These are phyloP conservation scores for Tetracladium maxilliforme DNA, from an alignment of 2,329 filamentous ascomycete species.

Conservation along the genomic window DNA sequence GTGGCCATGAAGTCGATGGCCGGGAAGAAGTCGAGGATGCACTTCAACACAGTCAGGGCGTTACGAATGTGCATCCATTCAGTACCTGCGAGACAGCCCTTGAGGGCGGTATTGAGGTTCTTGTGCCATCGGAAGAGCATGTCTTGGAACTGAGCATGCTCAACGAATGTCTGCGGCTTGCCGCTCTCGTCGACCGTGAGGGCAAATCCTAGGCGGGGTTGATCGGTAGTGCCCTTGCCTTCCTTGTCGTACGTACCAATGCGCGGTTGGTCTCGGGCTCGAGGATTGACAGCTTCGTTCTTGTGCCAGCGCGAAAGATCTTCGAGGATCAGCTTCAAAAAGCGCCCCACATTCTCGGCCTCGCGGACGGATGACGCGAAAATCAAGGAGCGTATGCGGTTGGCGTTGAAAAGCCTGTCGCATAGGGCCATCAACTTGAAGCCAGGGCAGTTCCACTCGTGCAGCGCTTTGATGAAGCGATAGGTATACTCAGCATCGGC, in stretches of 20 bases:
- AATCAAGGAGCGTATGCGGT: constrained; percentile 67
- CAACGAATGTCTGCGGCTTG: constrained; percentile 56
- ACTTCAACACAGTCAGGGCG: constrained; percentile 77
- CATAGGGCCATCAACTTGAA: constrained; percentile 79
- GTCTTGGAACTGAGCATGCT: constrained; percentile 76
- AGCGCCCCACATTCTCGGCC: constrained; percentile 83
- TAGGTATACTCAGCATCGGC: constrained; percentile 83
- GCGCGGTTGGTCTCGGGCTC: no score
- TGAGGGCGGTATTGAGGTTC: constrained; percentile 64
- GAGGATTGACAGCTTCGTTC: constrained; percentile 47
- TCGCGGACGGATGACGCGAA: constrained; percentile 85
- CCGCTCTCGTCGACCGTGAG: constrained; percentile 56
- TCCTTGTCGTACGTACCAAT: constrained; percentile 90
- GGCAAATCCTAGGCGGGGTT: constrained; percentile 74
- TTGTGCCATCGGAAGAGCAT: constrained; percentile 85
- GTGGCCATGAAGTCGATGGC: constrained; percentile 78
- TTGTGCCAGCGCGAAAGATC: constrained; percentile 78
- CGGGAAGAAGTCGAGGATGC: constrained; percentile 70
- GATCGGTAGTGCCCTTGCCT: constrained; percentile 51
- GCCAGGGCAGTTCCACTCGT: constrained; percentile 68
- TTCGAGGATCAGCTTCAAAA: constrained; percentile 67
- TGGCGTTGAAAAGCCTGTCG: constrained; percentile 71
- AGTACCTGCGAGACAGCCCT: constrained; percentile 62
- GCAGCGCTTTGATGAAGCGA: constrained; percentile 74
- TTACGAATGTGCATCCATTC: constrained; percentile 99